phyloP scores from a whole-genome alignment of 768 basidiomycete genomes.

The Tylopilus plumbeoviolaceoides region DNA sequence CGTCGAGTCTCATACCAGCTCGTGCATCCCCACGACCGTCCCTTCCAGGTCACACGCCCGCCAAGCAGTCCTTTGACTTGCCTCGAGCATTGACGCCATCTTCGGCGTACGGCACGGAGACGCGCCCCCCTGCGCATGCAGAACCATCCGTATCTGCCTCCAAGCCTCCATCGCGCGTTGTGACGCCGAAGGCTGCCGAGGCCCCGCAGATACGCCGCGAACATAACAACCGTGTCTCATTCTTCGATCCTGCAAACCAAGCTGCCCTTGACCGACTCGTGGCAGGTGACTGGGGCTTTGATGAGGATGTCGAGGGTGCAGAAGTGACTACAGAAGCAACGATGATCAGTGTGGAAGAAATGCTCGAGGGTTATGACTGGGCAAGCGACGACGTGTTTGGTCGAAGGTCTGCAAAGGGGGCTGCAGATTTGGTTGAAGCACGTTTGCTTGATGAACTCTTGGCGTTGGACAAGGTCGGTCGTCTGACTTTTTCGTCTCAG shows the following conservation, averaged over 20 bases:
- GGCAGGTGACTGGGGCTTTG: conserved; percentile 38
- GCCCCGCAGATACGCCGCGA: conserved; percentile 39
- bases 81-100: conserved; percentile 18
- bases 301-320: conserved; percentile 53
- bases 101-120: conserved; percentile 6
- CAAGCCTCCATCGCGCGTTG: conserved; percentile 26
- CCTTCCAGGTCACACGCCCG: conserved; percentile 7
- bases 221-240: conserved; percentile 74
- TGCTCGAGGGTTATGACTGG: conserved; percentile 99
- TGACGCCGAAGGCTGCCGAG: conserved; percentile 32
- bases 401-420: conserved; percentile 59
- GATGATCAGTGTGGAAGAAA: conserved; percentile 91
- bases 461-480: conserved; percentile 84
- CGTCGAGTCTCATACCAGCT: conserved; percentile 25
- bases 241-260: conserved; percentile 80
- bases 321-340: conserved; percentile 79
- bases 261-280: conserved; percentile 67
- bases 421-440: conserved; percentile 90
- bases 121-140: conserved; percentile 15
- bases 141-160: conserved; percentile 17
- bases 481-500: neutral
- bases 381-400: conserved; percentile 74
- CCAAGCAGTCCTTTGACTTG: conserved; percentile 19
- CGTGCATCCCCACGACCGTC: conserved; percentile 24
- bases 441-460: conserved; percentile 83